Evolutionary conservation across 2,329 filamentous ascomycete genomes (phyloP), one percentile per base, ranked within the genome.

Genomic region (Talaromyces sp.): DNA sequence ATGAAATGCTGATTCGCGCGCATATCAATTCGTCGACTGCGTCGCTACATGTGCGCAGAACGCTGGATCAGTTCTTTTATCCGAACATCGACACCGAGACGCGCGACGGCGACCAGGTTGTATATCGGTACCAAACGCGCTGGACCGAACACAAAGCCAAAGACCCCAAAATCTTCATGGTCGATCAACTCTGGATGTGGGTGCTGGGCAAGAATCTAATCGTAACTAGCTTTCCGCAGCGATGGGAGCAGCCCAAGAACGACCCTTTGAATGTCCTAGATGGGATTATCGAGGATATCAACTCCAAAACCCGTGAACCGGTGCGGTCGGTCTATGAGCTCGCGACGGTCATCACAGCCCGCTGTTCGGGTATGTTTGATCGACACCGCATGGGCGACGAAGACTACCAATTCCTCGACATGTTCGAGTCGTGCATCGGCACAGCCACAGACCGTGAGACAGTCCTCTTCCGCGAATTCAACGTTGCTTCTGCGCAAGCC

Each of bases 131-230:
- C 68, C 81, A 83, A 68, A 78, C 74, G 39, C 78, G 79, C 49
- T 71, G 71, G 7, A 71, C 73, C 9, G 75, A 71, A 8, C 69
- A 69, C 19, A 73, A 72, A 16, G 71, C 71, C 3, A 68, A 66
- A 3, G 84, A 87, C 63, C 81, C 81, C 0, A 88, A 88, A 66
- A 83, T 89, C 2, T 88, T 88, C 72, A 89, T 89, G 87, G 87
- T 90, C 0, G 87, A 90, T 71, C 87, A 90, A 69, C 76, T 90
- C 1, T 90, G 87, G 87, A 83, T 89, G 72, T 89, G 86, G 85
- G 80, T 88, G 3, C 71, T 89, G 0, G 77, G 75, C 77, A 84
- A 65, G 79, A 86, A 88, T 65, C 75, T 89, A 16, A 82, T 90
- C 19, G 81, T 90, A 14, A 78, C 76, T 7, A 75, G 75, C 22